phyloP scores from a whole-genome alignment of 1,284 basidiomycete genomes.

The Sparassis latifolia region DNA sequence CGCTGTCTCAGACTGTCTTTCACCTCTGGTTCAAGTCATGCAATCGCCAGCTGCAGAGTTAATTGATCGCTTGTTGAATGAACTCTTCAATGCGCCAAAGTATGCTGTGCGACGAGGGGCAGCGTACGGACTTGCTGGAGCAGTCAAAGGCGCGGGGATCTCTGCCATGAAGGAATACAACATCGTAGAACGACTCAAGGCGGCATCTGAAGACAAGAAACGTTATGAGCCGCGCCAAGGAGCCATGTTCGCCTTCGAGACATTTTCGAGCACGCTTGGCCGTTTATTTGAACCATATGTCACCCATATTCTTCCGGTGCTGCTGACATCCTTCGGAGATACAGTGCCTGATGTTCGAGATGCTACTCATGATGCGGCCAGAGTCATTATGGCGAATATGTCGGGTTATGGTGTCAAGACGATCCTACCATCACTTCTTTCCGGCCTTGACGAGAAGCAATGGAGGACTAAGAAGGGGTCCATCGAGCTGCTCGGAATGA shows the following conservation, averaged over 20 bases:
- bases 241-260: slow-evolving; percentile 93
- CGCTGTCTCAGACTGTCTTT: slow-evolving; percentile 92
- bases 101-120: slow-evolving; percentile 93
- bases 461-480: slow-evolving; percentile 99
- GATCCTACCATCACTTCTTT: slow-evolving; percentile 86
- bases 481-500: slow-evolving; percentile 96
- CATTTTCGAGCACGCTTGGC: slow-evolving; percentile 80
- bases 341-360: slow-evolving; percentile 86
- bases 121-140: slow-evolving; percentile 93
- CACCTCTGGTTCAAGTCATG: slow-evolving; percentile 80
- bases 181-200: slow-evolving; percentile 69
- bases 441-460: slow-evolving; percentile 95
- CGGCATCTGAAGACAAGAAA: slow-evolving; percentile 88
- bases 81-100: slow-evolving; percentile 74
- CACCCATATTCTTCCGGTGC: slow-evolving; percentile 79
- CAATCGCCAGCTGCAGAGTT: slow-evolving; percentile 59
- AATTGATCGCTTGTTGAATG: slow-evolving; percentile 72
- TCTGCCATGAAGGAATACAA: slow-evolving; percentile 81
- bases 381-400: slow-evolving; percentile 93
- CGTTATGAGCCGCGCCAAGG: slow-evolving; percentile 86
- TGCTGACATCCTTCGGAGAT: slow-evolving; percentile 91
- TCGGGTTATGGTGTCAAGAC: slow-evolving; percentile 95
- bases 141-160: slow-evolving; percentile 88
- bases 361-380: slow-evolving; percentile 89
- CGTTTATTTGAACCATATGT: slow-evolving; percentile 95